phyloP scores from a whole-genome alignment of 257 asterid species.

The Gynochthodes officinalis region DNA sequence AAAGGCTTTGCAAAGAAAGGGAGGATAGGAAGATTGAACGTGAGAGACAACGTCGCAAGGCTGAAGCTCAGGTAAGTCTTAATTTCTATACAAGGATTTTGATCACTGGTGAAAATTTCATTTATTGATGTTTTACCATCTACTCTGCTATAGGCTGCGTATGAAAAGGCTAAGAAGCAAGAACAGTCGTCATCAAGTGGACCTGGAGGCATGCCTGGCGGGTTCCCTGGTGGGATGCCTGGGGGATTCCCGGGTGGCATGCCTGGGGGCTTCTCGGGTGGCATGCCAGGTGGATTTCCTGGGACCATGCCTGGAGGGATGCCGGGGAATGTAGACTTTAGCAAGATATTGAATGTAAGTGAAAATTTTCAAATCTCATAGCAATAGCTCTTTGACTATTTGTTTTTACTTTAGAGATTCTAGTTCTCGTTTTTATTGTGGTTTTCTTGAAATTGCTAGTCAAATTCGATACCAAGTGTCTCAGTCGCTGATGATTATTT shows the following conservation, averaged over 20 bases:
- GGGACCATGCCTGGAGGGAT: conserved; percentile 41
- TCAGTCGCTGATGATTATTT: background rate
- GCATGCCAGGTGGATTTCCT: conserved; percentile 33
- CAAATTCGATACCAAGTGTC: no score
- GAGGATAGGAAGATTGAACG: conserved; percentile 66
- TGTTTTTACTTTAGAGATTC: background rate
- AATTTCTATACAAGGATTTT: background rate
- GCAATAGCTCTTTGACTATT: background rate
- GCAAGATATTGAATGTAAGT: conserved; percentile 84
- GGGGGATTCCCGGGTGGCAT: conserved; percentile 46
- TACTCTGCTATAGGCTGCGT: conserved; percentile 64
- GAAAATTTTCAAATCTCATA: no score
- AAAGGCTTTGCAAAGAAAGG: conserved; percentile 84
- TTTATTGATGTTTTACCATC: conserved; percentile 6
- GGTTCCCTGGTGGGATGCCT: conserved; percentile 54
- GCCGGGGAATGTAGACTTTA: conserved; percentile 76
- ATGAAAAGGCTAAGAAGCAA: conserved; percentile 84
- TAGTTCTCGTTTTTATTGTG: background rate
- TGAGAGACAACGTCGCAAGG: conserved; percentile 74
- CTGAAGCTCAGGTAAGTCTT: conserved; percentile 78
- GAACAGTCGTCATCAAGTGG: conserved; percentile 77
- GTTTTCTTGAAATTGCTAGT: background rate
- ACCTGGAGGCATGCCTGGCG: conserved; percentile 62
- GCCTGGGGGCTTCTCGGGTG: conserved; percentile 35
- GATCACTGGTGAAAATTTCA: background rate